Percentiles rank a stretch among this genome's conserved stretches.
phyloP scores from a whole-genome alignment of 192 early-diverging fungal species.

The Entomortierella chlamydospora region DNA sequence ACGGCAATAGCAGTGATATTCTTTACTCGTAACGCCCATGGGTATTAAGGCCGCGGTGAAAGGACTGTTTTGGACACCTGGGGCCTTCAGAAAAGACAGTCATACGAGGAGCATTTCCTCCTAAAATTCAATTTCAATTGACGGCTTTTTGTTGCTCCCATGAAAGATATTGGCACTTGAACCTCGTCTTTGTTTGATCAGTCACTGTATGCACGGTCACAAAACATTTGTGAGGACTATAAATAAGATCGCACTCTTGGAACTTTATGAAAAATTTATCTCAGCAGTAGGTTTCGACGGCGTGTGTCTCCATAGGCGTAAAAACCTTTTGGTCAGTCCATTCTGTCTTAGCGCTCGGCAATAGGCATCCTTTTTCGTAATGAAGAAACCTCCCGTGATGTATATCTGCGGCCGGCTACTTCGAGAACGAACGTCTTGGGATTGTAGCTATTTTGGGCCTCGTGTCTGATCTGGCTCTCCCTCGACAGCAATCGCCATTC shows the following conservation, averaged over 20 bases:
- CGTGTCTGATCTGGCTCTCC: constrained; percentile 29
- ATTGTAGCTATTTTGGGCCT: constrained; percentile 23
- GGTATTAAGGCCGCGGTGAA: no score
- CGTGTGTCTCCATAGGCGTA: constrained; percentile 21
- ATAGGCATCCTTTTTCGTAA: constrained; percentile 50
- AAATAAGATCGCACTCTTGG: neutral
- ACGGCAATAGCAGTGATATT: no score
- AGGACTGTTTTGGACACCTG: no score
- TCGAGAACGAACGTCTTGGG: constrained; percentile 48
- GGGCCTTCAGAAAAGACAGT: no score
- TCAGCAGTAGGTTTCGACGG: constrained; percentile 44
- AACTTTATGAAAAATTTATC: neutral
- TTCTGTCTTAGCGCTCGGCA: constrained; percentile 49
- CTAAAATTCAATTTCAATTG: no score
- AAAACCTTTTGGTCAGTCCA: constrained; percentile 35
- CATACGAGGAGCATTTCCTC: no score
- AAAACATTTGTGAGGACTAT: neutral
- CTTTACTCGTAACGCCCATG: no score
- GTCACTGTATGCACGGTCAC: neutral
- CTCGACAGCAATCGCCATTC: constrained; percentile 49
- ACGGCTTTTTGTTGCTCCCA: no score
- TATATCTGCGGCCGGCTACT: constrained; percentile 58
- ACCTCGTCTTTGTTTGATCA: no score
- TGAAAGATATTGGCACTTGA: no score
- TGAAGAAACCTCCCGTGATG: constrained; percentile 34